These are phyloP conservation scores for Cochlearia excelsa DNA, from an alignment of 345 rosid species.

Conservation along the genomic window DNA sequence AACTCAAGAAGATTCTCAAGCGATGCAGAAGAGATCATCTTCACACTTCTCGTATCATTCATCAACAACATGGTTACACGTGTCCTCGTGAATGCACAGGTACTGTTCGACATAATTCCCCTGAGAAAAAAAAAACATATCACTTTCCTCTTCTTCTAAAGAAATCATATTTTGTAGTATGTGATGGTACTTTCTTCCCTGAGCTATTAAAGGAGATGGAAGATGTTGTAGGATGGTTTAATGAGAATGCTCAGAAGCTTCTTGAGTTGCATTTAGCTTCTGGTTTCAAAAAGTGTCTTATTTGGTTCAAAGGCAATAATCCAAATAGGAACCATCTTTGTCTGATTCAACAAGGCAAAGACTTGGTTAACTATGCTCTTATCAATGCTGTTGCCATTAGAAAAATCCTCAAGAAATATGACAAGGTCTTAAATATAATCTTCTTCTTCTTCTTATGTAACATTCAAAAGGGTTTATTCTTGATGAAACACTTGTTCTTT, in stretches of 20 bases:
- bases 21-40: constrained; percentile 48
- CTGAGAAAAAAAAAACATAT: not conserved
- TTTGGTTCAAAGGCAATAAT: constrained; percentile 68
- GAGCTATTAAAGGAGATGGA: constrained; percentile 81
- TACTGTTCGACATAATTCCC: constrained; percentile 26
- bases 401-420: constrained; percentile 92
- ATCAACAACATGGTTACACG: constrained; percentile 25
- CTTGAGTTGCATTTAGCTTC: constrained; percentile 86
- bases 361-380: constrained; percentile 77
- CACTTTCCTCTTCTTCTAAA: not conserved
- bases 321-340: constrained; percentile 45
- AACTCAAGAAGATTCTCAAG: constrained; percentile 78
- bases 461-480: not conserved
- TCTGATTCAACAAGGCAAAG: constrained; percentile 78
- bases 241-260: constrained; percentile 72
- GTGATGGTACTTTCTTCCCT: constrained; percentile 94
- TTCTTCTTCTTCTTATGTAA: not conserved
- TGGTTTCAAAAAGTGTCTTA: constrained; percentile 58
- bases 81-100: constrained; percentile 68
- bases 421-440: constrained; percentile 50
- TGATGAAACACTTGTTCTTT: not conserved
- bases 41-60: constrained; percentile 30
- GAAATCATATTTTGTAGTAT: constrained; percentile 44
- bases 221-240: constrained; percentile 76
- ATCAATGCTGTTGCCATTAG: constrained; percentile 80